These are phyloP conservation scores for Chlorella sp. DNA, from an alignment of 139 green algal genomes.

Conservation along the genomic window DNA sequence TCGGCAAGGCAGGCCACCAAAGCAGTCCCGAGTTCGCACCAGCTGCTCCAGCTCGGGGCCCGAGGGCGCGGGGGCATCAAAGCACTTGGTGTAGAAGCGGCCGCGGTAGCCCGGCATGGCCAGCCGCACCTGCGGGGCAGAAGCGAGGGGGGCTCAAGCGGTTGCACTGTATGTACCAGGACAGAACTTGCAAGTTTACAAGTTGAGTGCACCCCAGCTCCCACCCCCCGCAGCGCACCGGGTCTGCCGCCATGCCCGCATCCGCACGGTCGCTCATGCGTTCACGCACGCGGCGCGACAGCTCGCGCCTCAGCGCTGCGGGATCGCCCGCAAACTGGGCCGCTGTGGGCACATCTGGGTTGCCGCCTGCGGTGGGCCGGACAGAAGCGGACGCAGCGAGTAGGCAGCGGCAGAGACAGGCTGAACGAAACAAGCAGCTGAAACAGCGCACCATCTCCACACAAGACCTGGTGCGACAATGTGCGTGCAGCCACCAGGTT, in stretches of 20 bases:
- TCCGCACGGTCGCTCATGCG: constrained; percentile 41
- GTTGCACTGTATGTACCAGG: no score
- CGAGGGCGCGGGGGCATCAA: constrained; percentile 23
- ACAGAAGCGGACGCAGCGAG: no score
- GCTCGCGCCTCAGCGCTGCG: constrained; percentile 50
- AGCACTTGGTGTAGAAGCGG: constrained; percentile 62
- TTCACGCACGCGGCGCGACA: constrained; percentile 39
- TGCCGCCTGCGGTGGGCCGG: constrained; percentile 14
- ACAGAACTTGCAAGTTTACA: no score
- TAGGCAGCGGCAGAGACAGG: no score
- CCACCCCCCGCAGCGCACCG: constrained; percentile 3
- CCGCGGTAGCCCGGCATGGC: constrained; percentile 51
- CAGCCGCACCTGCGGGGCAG: constrained; percentile 52
- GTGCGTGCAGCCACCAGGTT: no score
- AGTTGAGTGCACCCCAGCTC: no score
- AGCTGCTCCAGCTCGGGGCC: constrained; percentile 57
- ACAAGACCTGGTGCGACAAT: no score
- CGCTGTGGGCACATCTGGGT: neutral
- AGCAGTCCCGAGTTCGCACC: constrained; percentile 17
- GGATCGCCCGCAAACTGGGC: neutral
- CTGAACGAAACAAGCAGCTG: no score
- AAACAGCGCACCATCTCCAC: no score
- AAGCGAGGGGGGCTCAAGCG: no score
- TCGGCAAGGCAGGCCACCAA: no score
- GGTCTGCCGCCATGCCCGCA: constrained; percentile 51